A percentile compares a stretch with the other conserved stretches of the same genome.
Evolutionary conservation across 83 land plant genomes (phyloP).

Genomic region (Picea abies): DNA sequence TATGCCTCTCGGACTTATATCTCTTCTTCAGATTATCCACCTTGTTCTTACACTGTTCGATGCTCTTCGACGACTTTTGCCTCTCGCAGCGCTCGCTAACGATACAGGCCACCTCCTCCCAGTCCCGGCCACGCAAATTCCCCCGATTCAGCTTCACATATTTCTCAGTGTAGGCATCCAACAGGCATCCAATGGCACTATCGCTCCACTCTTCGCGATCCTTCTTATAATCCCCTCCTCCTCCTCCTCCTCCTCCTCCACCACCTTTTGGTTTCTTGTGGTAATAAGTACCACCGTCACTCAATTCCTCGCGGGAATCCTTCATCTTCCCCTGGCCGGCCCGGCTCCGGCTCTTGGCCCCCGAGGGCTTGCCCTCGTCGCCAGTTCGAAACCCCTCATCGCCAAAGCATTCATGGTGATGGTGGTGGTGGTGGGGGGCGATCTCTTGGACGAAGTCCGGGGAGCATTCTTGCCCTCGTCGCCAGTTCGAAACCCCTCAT

Average conservation of each 20-base stretch:
- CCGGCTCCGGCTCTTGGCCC: slow-evolving; percentile 9
- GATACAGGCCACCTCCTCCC: slow-evolving; percentile 83
- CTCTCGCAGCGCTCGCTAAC: slow-evolving; percentile 73
- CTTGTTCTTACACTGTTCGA: slow-evolving; percentile 94
- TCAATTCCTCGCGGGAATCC: slow-evolving; percentile 45
- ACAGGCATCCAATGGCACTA: slow-evolving; percentile 65
- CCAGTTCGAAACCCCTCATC: slow-evolving; percentile 18
- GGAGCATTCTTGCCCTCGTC: slow-evolving; percentile 6
- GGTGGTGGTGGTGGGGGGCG: slow-evolving; percentile 16
- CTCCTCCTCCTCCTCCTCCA: neutral
- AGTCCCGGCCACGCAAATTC: slow-evolving; percentile 80
- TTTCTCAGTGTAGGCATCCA: slow-evolving; percentile 80
- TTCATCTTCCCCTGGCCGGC: slow-evolving; percentile 32
- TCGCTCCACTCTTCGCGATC: slow-evolving; percentile 95
- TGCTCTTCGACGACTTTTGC: slow-evolving; percentile 61
- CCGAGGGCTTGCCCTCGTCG: neutral
- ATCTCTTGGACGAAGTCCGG: neutral
- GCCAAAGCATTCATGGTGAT: slow-evolving; percentile 3
- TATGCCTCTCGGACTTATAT: slow-evolving; percentile 77
- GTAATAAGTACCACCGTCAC: slow-evolving; percentile 36
- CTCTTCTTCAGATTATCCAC: slow-evolving; percentile 89
- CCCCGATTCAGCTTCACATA: slow-evolving; percentile 78
- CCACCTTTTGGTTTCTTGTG: slow-evolving; percentile 25
- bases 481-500: slow-evolving; percentile 16
- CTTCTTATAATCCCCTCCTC: slow-evolving; percentile 58